Base-by-base conservation (phyloP, 177 flowering plant genomes). In the Vitis hybrid region DNA sequence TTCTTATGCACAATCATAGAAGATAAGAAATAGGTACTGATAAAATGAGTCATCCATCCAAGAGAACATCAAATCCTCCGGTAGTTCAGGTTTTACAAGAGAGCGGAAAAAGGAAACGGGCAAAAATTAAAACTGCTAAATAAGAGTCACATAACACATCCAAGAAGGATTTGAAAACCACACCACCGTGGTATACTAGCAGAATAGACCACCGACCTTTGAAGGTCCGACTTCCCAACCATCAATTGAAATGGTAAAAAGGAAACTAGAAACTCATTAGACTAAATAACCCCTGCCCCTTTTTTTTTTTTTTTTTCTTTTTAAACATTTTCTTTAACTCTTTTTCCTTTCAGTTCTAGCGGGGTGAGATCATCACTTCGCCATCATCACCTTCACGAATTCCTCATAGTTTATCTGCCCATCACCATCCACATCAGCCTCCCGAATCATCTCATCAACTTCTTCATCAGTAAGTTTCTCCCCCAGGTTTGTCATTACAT, bases 351-450 rank as follows among this genome's bases (percentile, higher is more conserved):
- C 51, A 18, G 63, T 17, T 66, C 3, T 51, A 11, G 47, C 14
- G 22, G 61, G 13, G 67, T 2, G 18, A 56, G 59, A 4, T 71
- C 66, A 79, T 87, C 77, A 91, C 85, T 92, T 92, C 59, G 97
- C 97, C 97, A 92, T 90, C 97, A 92, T 92, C 55, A 92, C 95
- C 80, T 89, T 92, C 62, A 92, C 97, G 72, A 92, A 92, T 82
- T 92, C 97, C 60, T 92, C 97, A 18, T 92, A 92, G 75, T 92
- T 92, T 68, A 92, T 92, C 78, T 92, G 97, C 5, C 97, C 97
- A 77, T 92, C 97, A 7, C 97, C 95, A 70, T 92, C 97, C 14
- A 92, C 97, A 80, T 92, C 97, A 11, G 97, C 95, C 69, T 92
- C 97, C 53, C 93, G 80, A 12, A 92, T 92, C 97, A 92, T 90